Conservation (phyloP, 768 basidiomycete species). For the Panellus pusillus region DNA sequence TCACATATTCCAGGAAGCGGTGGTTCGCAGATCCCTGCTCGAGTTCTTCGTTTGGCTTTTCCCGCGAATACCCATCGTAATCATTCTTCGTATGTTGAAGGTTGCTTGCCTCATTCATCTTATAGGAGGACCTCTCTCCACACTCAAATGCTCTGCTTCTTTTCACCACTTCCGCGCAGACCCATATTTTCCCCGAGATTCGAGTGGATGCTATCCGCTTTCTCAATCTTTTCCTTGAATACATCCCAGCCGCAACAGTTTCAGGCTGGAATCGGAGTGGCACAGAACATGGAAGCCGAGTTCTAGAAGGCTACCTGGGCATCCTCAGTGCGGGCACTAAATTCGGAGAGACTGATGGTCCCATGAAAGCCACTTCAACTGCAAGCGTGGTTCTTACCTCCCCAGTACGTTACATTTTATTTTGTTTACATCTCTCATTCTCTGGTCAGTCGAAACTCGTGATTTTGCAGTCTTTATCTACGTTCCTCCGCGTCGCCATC, state of each 20-base stretch:
- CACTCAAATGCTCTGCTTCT: slow-evolving; percentile 77
- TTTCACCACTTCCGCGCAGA: slow-evolving; percentile 87
- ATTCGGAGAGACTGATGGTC: slow-evolving; percentile 55
- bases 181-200: slow-evolving; percentile 94
- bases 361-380: slow-evolving; percentile 53
- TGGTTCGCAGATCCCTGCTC: slow-evolving; percentile 73
- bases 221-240: slow-evolving; percentile 70
- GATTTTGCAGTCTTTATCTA: slow-evolving; percentile 69
- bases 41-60: slow-evolving; percentile 75
- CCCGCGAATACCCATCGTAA: slow-evolving; percentile 57
- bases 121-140: slow-evolving; percentile 68
- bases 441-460: slow-evolving; percentile 70
- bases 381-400: slow-evolving; percentile 66
- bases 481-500: slow-evolving; percentile 58
- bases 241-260: slow-evolving; percentile 66
- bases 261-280: slow-evolving; percentile 63
- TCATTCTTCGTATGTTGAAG: slow-evolving; percentile 13
- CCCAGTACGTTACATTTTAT: slow-evolving; percentile 43
- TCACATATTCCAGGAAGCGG: slow-evolving; percentile 58
- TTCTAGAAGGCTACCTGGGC: slow-evolving; percentile 81
- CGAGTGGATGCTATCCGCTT: slow-evolving; percentile 86
- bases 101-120: not conserved
- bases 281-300: slow-evolving; percentile 56
- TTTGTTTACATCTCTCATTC: not conserved
- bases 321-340: slow-evolving; percentile 69